Evolutionary conservation across 768 basidiomycete species (phyloP), one percentile per base, ranked within the genome.

Genomic region (Hericium alpestre): DNA sequence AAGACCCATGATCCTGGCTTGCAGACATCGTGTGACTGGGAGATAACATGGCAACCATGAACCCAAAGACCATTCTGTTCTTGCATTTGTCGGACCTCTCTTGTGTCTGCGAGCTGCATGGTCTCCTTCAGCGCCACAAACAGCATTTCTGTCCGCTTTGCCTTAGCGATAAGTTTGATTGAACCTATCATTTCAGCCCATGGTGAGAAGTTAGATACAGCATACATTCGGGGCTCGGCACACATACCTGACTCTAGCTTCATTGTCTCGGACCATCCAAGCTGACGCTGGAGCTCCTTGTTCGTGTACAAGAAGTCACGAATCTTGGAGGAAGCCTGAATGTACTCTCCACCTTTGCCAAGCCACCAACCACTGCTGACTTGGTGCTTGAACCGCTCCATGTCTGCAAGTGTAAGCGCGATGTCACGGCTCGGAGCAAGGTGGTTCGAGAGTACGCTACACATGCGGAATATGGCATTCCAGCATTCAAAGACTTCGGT

Each of bases 381-480:
- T 52, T 65, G 6, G 43, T 72, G 67, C 65, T 71, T 70, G 2
- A 75, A 54, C 0, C 54, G 27, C 15, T 75, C 66, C 25, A 67
- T 65, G 0, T 62, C 54, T 0, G 70, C 63, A 6, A 76, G 64
- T 12, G 71, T 59, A 4, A 58, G 38, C 0, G 74, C 74, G 51
- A 76, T 73, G 53, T 74, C 71, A 1, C 71, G 71, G 43, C 77
- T 76, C 10, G 75, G 74, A 0, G 74, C 69, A 10, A 66, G 67
- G 25, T 74, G 75, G 49, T 77, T 77, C 8, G 67, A 70, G 15
- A 67, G 61, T n/a, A 76, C 64, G 0, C 71, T 74, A 41, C 71
- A 72, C 20, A 63, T 59, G 1, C 73, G 63, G 56, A 76, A 76
- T 4, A 76, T 63, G 3, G 66, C 69, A 61, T 77, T 76, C 59